Evolutionary conservation across 371 early-diverging fungal genomes (phyloP).

Genomic region (Entomophthora muscae): DNA sequence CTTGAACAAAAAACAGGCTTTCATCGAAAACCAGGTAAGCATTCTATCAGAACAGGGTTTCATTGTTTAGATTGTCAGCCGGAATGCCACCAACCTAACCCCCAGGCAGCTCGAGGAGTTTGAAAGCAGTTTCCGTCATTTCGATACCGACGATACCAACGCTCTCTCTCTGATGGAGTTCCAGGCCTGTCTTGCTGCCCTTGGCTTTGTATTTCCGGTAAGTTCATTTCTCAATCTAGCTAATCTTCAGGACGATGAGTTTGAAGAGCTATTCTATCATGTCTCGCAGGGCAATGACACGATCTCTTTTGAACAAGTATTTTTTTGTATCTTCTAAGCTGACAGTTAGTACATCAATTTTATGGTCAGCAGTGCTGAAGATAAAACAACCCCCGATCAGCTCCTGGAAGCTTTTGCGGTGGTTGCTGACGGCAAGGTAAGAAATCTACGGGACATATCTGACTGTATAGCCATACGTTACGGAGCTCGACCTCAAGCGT

Average conservation of each 20-base stretch:
- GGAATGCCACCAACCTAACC: slow-evolving; percentile 78
- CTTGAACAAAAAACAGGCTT: slow-evolving; percentile 65
- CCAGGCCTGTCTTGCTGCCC: slow-evolving; percentile 62
- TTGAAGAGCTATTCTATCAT: slow-evolving; percentile 42
- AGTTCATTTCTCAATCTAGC: not conserved
- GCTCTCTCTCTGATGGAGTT: slow-evolving; percentile 62
- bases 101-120: slow-evolving; percentile 87
- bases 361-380: slow-evolving; percentile 76
- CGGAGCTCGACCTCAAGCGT: slow-evolving; percentile 45
- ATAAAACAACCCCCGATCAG: slow-evolving; percentile 77
- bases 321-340: not conserved
- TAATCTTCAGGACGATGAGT: slow-evolving; percentile 41
- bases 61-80: slow-evolving; percentile 43
- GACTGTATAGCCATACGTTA: slow-evolving; percentile 34
- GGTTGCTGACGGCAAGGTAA: slow-evolving; percentile 58
- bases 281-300: slow-evolving; percentile 35
- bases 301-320: slow-evolving; percentile 63
- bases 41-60: not conserved
- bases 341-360: slow-evolving; percentile 48
- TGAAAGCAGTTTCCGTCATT: slow-evolving; percentile 70
- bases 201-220: slow-evolving; percentile 52
- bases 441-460: slow-evolving; percentile 10
- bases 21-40: slow-evolving; percentile 75
- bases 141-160: slow-evolving; percentile 66
- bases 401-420: slow-evolving; percentile 66